phyloP scores from a whole-genome alignment of 768 basidiomycete genomes.

The Suillus cothurnatus region DNA sequence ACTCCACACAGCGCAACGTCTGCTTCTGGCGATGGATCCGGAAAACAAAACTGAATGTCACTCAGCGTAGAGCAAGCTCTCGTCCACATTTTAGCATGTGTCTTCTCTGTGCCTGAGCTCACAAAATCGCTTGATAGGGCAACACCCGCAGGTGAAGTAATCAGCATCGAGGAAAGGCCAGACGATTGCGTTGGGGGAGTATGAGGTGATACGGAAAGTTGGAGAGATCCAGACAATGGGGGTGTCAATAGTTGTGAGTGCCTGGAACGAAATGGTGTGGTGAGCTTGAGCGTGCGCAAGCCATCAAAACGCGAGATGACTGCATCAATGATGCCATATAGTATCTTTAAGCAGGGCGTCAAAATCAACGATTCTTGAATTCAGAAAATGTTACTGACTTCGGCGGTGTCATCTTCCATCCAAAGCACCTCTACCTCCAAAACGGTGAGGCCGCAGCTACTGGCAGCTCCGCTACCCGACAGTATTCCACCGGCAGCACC shows the following conservation, averaged over 20 bases:
- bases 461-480: conserved; percentile 13
- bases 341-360: conserved; percentile 18
- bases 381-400: conserved; percentile 20
- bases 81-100: conserved; percentile 33
- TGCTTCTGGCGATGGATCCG: conserved; percentile 24
- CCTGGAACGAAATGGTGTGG: conserved; percentile 33
- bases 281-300: conserved; percentile 30
- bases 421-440: conserved; percentile 33
- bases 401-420: conserved; percentile 30
- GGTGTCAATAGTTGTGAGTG: conserved; percentile 15
- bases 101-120: conserved; percentile 25
- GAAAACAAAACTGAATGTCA: conserved; percentile 34
- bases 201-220: conserved; percentile 14
- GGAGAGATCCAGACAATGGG: conserved; percentile 5
- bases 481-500: conserved; percentile 26
- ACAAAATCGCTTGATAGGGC: conserved; percentile 29
- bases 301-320: conserved; percentile 36
- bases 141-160: background rate
- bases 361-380: background rate
- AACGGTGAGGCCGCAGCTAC: conserved; percentile 16
- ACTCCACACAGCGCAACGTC: conserved; percentile 34
- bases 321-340: conserved; percentile 31
- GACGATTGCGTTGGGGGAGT: background rate
- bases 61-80: conserved; percentile 26
- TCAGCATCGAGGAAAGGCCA: background rate